These are phyloP conservation scores for Metschnikowia gruessii DNA, from an alignment of 805 yeast species.

Conservation along the genomic window DNA sequence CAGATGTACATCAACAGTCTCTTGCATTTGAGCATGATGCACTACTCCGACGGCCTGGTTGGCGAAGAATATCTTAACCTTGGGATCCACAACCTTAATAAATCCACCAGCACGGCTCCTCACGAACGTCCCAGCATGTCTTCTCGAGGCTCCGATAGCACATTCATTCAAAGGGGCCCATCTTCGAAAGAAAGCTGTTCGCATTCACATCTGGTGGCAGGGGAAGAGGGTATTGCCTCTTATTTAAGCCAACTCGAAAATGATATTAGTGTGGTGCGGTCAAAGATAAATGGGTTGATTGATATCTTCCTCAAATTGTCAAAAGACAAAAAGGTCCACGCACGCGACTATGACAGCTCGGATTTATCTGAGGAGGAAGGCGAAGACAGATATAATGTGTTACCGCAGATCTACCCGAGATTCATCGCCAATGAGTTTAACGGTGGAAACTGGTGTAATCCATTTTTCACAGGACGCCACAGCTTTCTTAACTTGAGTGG, in stretches of 20 bases:
- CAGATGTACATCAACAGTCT: conserved; percentile 65
- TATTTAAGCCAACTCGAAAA: conserved; percentile 39
- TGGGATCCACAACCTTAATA: conserved; percentile 30
- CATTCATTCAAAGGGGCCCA: conserved; percentile 2
- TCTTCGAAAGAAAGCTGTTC: conserved; percentile 7
- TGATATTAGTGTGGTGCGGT: conserved; percentile 38
- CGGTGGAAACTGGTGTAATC: conserved; percentile 80
- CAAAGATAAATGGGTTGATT: conserved; percentile 28
- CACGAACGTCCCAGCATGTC: conserved; percentile 10
- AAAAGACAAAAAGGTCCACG: conserved; percentile 29
- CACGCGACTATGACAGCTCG: conserved; percentile 38
- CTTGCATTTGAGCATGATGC: conserved; percentile 50
- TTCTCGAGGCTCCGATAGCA: conserved; percentile 15
- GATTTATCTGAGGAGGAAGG: conserved; percentile 37
- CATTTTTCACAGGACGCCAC: conserved; percentile 47
- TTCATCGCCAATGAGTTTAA: conserved; percentile 62
- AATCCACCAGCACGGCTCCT: conserved; percentile 15
- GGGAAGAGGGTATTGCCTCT: conserved; percentile 17
- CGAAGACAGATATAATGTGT: conserved; percentile 32
- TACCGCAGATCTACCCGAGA: conserved; percentile 71
- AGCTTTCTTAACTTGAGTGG: conserved; percentile 41
- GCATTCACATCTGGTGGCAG: conserved; percentile 8
- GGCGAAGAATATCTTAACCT: conserved; percentile 30
- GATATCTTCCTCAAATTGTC: conserved; percentile 34
- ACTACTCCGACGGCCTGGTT: conserved; percentile 24